phyloP scores from a whole-genome alignment of 257 asterid genomes.

The Forsythia viridissima region DNA sequence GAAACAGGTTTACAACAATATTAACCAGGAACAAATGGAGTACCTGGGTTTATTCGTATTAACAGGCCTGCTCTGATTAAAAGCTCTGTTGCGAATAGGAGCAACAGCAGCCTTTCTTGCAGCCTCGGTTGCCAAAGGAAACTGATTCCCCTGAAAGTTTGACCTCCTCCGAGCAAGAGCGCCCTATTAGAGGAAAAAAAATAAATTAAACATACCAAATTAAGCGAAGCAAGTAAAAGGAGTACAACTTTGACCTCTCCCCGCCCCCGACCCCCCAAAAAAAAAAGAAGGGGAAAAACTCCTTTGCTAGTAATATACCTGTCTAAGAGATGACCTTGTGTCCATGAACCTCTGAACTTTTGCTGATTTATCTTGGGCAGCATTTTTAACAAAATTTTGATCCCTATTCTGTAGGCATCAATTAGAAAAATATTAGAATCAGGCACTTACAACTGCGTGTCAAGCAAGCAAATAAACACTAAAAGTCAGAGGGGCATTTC shows the following conservation, averaged over 20 bases:
- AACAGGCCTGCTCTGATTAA: slow-evolving; percentile 45
- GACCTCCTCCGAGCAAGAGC: slow-evolving; percentile 81
- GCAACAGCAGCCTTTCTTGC: slow-evolving; percentile 76
- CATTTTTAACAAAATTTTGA: slow-evolving; percentile 45
- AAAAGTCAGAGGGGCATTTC: slow-evolving; percentile 22
- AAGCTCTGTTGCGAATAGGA: slow-evolving; percentile 58
- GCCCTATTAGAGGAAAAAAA: slow-evolving; percentile 48
- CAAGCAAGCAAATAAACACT: slow-evolving; percentile 5
- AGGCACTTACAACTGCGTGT: background rate
- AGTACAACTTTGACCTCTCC: background rate
- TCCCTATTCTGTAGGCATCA: slow-evolving; percentile 55
- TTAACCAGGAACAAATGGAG: slow-evolving; percentile 3
- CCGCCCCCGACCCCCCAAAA: no score
- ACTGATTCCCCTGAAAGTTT: slow-evolving; percentile 69
- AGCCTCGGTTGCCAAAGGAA: slow-evolving; percentile 73
- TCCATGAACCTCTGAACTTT: slow-evolving; percentile 56
- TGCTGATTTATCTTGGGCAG: slow-evolving; percentile 56
- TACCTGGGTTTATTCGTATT: slow-evolving; percentile 70
- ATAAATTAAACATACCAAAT: background rate
- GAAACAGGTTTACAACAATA: background rate
- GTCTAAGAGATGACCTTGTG: slow-evolving; percentile 70
- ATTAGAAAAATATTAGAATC: slow-evolving; percentile 14
- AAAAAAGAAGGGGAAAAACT: background rate
- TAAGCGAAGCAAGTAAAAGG: background rate
- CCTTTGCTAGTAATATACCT: slow-evolving; percentile 44